Conservation (phyloP, 345 rosid species). For the Dipteronia sinensis region DNA sequence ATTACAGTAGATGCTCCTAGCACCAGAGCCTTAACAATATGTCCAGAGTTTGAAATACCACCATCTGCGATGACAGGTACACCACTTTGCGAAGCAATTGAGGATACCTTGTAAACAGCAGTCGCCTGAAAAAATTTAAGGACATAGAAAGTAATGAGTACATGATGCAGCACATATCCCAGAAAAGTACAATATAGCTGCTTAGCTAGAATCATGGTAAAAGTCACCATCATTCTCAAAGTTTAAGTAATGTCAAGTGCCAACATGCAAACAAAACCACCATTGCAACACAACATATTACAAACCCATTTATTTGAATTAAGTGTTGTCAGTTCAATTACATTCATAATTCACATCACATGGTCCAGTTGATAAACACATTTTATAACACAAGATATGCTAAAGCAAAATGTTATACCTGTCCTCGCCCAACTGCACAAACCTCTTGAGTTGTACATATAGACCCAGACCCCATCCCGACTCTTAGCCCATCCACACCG, state of each 20-base stretch:
- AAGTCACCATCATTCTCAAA: not conserved
- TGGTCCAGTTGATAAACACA: not conserved
- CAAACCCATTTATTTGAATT: not conserved
- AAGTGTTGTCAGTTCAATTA: not conserved
- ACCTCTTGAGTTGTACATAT: conserved; percentile 98
- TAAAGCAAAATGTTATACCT: conserved; percentile 51
- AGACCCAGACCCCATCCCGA: conserved; percentile 97
- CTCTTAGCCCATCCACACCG: conserved; percentile 82
- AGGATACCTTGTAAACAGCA: conserved; percentile 92
- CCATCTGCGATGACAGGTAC: conserved; percentile 97
- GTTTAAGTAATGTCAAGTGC: not conserved
- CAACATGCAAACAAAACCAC: not conserved
- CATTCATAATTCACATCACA: not conserved
- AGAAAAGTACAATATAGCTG: not conserved
- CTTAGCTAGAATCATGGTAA: not conserved
- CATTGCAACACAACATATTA: not conserved
- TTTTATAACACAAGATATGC: not conserved
- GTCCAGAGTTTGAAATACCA: conserved; percentile 94
- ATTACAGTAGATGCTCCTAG: conserved; percentile 96
- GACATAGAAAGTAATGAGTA: not conserved
- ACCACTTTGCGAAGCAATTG: conserved; percentile 66
- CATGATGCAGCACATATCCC: not conserved
- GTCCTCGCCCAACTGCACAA: conserved; percentile 94
- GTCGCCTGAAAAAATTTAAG: conserved; percentile 61
- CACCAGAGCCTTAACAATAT: conserved; percentile 83